Percentiles rank a stretch among this genome's conserved stretches.
Evolutionary conservation across 768 basidiomycete species (phyloP).

Genomic region (Lactifluus pinguis): DNA sequence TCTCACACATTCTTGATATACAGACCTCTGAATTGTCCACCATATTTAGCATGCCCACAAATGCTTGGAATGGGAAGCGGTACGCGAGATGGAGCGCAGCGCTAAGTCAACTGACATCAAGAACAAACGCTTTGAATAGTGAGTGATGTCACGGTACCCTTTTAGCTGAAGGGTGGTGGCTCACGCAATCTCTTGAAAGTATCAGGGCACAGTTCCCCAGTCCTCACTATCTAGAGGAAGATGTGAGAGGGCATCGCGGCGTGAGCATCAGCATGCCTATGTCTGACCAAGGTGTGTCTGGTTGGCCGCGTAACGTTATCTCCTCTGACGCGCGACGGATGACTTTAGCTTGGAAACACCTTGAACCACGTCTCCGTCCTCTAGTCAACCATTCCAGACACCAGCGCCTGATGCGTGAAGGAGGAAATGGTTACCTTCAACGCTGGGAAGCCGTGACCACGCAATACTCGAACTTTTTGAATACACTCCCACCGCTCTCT

Average conservation of each 20-base stretch:
- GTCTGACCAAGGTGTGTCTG: constrained; percentile 6
- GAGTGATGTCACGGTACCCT: too few relatives aligned
- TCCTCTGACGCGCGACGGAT: neutral
- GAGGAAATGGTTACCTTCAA: neutral
- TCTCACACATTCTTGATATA: neutral
- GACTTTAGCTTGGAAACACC: constrained; percentile 5
- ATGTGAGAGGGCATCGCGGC: neutral
- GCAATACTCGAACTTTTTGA: neutral
- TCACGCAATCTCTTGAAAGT: too few relatives aligned
- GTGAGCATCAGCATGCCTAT: constrained; percentile 9
- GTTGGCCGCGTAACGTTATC: neutral
- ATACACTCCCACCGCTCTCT: neutral
- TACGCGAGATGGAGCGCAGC: too few relatives aligned
- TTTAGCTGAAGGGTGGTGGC: too few relatives aligned
- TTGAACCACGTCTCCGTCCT: neutral
- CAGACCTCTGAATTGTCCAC: neutral
- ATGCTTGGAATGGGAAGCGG: too few relatives aligned
- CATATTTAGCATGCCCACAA: neutral
- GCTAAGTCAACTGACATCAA: too few relatives aligned
- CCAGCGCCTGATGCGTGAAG: neutral
- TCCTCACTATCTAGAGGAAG: too few relatives aligned
- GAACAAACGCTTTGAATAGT: too few relatives aligned
- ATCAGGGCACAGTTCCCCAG: too few relatives aligned
- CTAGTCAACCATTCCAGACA: neutral
- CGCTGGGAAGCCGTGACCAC: neutral